Base-by-base conservation (phyloP, 2,329 filamentous ascomycete genomes). In the Bipolaris zeicola region DNA sequence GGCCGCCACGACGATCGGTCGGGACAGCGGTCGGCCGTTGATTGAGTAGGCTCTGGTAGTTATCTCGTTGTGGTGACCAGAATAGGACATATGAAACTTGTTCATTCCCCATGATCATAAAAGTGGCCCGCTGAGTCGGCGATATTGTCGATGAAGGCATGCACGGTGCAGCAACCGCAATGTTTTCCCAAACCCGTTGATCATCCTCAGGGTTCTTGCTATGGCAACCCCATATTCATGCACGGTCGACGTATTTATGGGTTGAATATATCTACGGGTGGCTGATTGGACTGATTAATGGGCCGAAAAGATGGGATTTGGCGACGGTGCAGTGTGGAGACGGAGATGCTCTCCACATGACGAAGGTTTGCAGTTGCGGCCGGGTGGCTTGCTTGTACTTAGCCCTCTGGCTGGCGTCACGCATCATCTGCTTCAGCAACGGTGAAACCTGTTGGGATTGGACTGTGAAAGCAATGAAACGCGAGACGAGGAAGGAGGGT, bases 101-200 rank as follows among this genome's bases (percentile, higher is more conserved):
- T 50, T 36, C 28, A 42, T 43, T 28, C 38, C 38, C 28, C 28
- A 42, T 43, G 48, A 26, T 43, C 28, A 50, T 43, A 50, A 48
- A 39, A 37, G 44, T 52, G 55, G 44, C 38, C 42, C 55, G 44
- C 50, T 37, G 24, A 28, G 44, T 16, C 24, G 8, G 18, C 24
- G 20, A 26, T 20, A 36, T 31, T 7, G 36, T 42, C 6, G 38
- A 41, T 41, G 57, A 33, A 51, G 34, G 36, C 16, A 33, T 10
- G 46, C 44, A 41, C 26, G 38, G 39, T 44, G 47, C 45, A 26
- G 36, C 34, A 16, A 20, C 50, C 56, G 57, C 50, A 61, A 45
- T 45, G 52, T 52, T 36, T 58, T 54, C 57, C 58, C 34, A 49
- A 61, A 60, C 31, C 52, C 49, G 53, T 57, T 57, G 57, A 50